phyloP scores from a whole-genome alignment of 2,329 filamentous ascomycete genomes.

The Gnomoniopsis smithogilvyi region DNA sequence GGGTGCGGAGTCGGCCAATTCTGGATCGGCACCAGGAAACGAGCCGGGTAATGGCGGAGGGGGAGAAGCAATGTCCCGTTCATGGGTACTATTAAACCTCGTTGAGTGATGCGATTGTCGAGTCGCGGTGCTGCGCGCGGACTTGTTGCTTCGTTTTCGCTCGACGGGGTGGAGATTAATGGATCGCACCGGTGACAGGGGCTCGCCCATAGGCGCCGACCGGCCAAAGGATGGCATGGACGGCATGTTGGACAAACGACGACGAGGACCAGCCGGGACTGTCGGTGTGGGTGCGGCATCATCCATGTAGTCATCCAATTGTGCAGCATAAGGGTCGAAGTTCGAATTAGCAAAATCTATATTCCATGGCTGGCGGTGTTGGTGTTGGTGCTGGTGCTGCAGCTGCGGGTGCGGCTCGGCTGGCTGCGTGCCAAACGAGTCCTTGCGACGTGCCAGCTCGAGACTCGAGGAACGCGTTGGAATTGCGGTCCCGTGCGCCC shows the following conservation, averaged over 20 bases:
- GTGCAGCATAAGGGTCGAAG: conserved; percentile 32
- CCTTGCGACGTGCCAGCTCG: conserved; percentile 57
- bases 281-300: conserved; percentile 85
- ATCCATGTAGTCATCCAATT: conserved; percentile 46
- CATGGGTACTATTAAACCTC: conserved; percentile 24
- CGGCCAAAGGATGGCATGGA: conserved; percentile 37
- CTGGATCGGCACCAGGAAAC: conserved; percentile 29
- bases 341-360: conserved; percentile 48
- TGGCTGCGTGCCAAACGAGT: conserved; percentile 28
- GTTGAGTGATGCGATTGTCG: conserved; percentile 25
- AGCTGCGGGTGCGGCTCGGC: conserved; percentile 21
- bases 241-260: conserved; percentile 31
- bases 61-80: conserved; percentile 25
- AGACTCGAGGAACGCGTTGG: conserved; percentile 65
- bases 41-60: conserved; percentile 19
- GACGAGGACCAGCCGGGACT: conserved; percentile 73
- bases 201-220: conserved; percentile 30
- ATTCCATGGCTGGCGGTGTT: conserved; percentile 36
- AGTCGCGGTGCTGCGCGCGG: conserved; percentile 46
- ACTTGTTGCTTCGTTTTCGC: conserved; percentile 57
- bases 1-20: conserved; percentile 49
- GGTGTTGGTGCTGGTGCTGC: conserved; percentile 3
- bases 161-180: conserved; percentile 31
- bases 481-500: conserved; percentile 48
- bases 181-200: conserved; percentile 31